Conservation (phyloP, 129 eudicot genomes). For the Pulicaria dysenterica region DNA sequence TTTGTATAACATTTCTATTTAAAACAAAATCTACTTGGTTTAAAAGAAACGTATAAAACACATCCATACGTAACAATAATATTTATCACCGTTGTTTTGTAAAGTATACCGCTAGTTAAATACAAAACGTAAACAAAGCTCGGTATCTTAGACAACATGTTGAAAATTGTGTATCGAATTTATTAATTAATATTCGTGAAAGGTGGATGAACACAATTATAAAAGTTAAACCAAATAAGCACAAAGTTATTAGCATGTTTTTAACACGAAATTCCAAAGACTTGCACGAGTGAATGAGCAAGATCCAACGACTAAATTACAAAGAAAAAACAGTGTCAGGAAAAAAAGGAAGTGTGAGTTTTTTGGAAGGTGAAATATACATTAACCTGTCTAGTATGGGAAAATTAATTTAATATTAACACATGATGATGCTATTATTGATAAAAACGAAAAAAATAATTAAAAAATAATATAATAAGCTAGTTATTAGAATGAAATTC, state of each 20-base stretch:
- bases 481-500: neutral
- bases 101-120: too few relatives aligned
- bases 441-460: neutral
- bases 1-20: too few relatives aligned
- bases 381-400: conserved; percentile 3
- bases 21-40: too few relatives aligned
- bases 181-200: too few relatives aligned
- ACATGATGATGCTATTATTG: conserved; percentile 4
- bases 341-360: neutral
- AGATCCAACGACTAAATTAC: conserved; percentile 28
- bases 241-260: neutral
- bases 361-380: conserved; percentile 15
- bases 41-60: too few relatives aligned
- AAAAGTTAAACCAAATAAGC: too few relatives aligned
- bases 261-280: neutral
- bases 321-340: neutral
- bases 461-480: neutral
- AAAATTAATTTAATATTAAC: conserved; percentile 3
- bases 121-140: too few relatives aligned
- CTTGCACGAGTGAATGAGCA: conserved; percentile 24
- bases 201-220: too few relatives aligned
- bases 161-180: too few relatives aligned
- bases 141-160: too few relatives aligned
- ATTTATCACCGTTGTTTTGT: too few relatives aligned
- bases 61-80: too few relatives aligned